These are phyloP conservation scores for Dryas drummondii DNA, from an alignment of 306 rosid species.

Conservation along the genomic window DNA sequence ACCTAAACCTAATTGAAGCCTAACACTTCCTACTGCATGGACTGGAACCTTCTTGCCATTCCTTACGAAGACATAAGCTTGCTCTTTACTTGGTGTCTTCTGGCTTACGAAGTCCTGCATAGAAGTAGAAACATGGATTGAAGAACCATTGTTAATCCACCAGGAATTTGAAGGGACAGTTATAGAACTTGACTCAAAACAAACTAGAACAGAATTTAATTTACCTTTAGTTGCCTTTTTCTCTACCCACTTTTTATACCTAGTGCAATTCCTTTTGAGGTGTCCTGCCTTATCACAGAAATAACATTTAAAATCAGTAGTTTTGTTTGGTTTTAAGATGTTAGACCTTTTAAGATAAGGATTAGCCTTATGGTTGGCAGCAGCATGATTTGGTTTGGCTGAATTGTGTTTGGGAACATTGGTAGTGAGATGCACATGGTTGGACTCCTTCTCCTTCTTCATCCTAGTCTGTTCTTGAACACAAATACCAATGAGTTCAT, in stretches of 20 bases:
- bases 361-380: too few species aligned
- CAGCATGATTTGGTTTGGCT: background rate
- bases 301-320: too few species aligned
- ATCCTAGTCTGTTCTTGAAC: background rate
- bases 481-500: background rate
- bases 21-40: too few species aligned
- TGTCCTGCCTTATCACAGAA: background rate
- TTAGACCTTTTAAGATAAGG: too few species aligned
- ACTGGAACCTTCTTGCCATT: too few species aligned
- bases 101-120: too few species aligned
- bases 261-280: background rate
- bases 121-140: background rate
- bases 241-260: background rate
- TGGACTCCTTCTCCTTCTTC: background rate
- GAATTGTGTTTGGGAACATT: background rate
- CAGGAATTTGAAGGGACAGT: background rate
- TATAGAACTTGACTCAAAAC: constrained; percentile 7
- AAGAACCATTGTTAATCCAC: background rate
- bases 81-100: too few species aligned
- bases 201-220: background rate
- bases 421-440: too few species aligned
- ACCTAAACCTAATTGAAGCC: too few species aligned
- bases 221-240: constrained; percentile 3
- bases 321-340: too few species aligned
- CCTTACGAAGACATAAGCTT: too few species aligned